Conservation (phyloP, 1,284 basidiomycete species). For the Phellopilus nigrolimitatus region DNA sequence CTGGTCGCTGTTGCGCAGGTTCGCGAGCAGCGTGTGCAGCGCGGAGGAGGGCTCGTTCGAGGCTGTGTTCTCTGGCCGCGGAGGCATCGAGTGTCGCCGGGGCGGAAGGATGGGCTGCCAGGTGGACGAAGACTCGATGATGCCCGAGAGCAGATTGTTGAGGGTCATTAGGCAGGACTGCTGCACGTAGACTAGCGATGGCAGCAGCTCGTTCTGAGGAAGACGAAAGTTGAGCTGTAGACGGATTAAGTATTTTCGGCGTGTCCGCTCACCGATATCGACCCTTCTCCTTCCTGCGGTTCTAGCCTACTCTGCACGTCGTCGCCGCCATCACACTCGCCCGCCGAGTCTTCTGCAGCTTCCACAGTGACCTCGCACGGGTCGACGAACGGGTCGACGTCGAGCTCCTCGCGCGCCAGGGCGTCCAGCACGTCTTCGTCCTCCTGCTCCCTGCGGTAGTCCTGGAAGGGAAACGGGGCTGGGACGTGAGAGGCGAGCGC, state of each 20-base stretch:
- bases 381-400: constrained; percentile 13
- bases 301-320: not conserved
- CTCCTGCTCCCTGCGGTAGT: constrained; percentile 14
- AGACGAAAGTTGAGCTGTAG: not conserved
- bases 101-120: constrained; percentile 60
- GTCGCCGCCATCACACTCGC: constrained; percentile 1
- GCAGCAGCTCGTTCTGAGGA: constrained; percentile 53
- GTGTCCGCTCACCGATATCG: not conserved
- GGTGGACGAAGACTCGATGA: constrained; percentile 30
- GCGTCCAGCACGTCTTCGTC: constrained; percentile 18
- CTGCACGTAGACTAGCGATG: constrained; percentile 66
- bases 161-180: constrained; percentile 69
- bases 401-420: constrained; percentile 8
- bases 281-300: not conserved
- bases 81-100: constrained; percentile 60
- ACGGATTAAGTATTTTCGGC: not conserved
- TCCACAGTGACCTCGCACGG: constrained; percentile 10
- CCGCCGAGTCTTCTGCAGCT: not conserved
- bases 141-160: constrained; percentile 57
- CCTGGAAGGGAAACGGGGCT: constrained; percentile 26
- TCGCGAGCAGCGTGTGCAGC: constrained; percentile 57
- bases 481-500: constrained; percentile 29
- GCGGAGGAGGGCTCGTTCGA: constrained; percentile 40
- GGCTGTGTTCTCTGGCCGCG: constrained; percentile 33
- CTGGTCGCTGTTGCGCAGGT: constrained; percentile 49